A percentile compares a stretch with the other conserved stretches of the same genome.
phyloP scores from a whole-genome alignment of 495 filamentous ascomycete genomes.

The Hypoxylon lenormandii region DNA sequence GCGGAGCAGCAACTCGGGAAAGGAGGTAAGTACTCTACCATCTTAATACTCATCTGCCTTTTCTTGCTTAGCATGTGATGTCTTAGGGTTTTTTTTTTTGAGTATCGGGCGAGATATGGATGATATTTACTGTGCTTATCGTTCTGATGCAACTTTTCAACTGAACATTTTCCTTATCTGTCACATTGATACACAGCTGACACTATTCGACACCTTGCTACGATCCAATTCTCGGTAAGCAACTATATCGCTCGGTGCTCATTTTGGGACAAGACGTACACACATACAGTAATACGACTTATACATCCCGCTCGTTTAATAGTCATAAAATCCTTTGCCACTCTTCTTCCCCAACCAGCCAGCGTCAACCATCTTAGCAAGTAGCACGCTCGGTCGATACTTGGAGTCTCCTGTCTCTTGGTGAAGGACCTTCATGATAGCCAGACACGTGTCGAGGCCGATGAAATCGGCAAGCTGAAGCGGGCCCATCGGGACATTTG shows the following conservation, averaged over 20 bases:
- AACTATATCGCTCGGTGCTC: not conserved
- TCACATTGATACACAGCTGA: not conserved
- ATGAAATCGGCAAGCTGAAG: constrained; percentile 96
- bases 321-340: constrained; percentile 96
- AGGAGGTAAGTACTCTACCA: no score
- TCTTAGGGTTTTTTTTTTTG: no score
- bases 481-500: constrained; percentile 98
- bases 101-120: no score
- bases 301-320: constrained; percentile 54
- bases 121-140: no score
- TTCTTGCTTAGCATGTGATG: no score
- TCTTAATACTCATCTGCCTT: no score
- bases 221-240: not conserved
- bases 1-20: no score
- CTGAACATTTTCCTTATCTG: no score
- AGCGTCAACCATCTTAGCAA: constrained; percentile 96
- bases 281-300: not conserved
- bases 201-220: not conserved
- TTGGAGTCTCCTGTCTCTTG: constrained; percentile 93
- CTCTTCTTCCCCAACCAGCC: constrained; percentile 98
- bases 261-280: not conserved
- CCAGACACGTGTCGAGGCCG: constrained; percentile 92
- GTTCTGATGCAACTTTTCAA: no score
- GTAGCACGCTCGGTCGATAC: constrained; percentile 85
- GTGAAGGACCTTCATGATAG: constrained; percentile 97